These are phyloP conservation scores for Zymoseptoria ardabiliae DNA, from an alignment of 2,329 filamentous ascomycete species.

Conservation along the genomic window DNA sequence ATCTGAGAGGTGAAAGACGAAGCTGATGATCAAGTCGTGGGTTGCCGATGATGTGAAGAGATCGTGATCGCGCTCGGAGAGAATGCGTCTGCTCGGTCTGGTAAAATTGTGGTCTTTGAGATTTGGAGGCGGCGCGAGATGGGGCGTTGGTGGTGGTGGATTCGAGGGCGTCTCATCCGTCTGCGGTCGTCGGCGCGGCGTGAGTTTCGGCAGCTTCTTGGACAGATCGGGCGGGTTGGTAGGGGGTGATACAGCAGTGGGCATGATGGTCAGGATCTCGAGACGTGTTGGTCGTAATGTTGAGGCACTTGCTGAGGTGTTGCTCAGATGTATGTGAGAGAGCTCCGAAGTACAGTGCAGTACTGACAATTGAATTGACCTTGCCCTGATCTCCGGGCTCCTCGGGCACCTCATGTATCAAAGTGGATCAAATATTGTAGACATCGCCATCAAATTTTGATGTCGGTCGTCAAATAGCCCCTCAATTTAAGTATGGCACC, in stretches of 20 bases:
- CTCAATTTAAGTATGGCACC: too few relatives aligned
- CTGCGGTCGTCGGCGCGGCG: slow-evolving; percentile 53
- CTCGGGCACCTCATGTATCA: too few relatives aligned
- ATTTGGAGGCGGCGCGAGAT: slow-evolving; percentile 58
- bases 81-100: slow-evolving; percentile 67
- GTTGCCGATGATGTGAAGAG: slow-evolving; percentile 72
- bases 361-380: too few relatives aligned
- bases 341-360: too few relatives aligned
- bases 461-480: too few relatives aligned
- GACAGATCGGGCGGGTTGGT: slow-evolving; percentile 41
- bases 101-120: slow-evolving; percentile 52
- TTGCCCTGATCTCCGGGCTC: too few relatives aligned
- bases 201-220: slow-evolving; percentile 58
- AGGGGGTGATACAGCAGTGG: slow-evolving; percentile 12
- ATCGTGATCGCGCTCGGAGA: slow-evolving; percentile 72
- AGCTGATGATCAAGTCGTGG: slow-evolving; percentile 68
- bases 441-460: too few relatives aligned
- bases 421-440: too few relatives aligned
- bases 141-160: slow-evolving; percentile 68
- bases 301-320: neutral
- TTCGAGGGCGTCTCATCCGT: slow-evolving; percentile 31
- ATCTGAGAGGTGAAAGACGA: slow-evolving; percentile 81
- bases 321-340: too few relatives aligned
- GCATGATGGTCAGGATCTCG: slow-evolving; percentile 1
- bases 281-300: neutral